Base-by-base conservation (phyloP, 208 protist genomes). In the Leptomonas pyrrhocoris region DNA sequence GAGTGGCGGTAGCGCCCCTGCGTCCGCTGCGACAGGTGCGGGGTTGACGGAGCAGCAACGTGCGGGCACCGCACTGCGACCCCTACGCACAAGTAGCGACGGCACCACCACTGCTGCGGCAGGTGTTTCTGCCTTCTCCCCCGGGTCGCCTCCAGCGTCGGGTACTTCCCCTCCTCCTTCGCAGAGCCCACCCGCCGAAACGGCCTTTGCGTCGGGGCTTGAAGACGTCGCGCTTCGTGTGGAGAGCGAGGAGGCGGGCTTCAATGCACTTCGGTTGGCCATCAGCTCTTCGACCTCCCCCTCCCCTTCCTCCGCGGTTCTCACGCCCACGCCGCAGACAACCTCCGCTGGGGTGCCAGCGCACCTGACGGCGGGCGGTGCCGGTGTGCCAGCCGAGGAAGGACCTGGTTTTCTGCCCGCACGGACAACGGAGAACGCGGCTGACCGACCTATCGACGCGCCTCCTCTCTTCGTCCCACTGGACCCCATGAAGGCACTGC, bases 401-500 rank as follows among this genome's bases (percentile, higher is more conserved):
- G 34, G 34, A 9, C 34, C 34, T 9, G 34, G 34, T 9, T 3
- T 38, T 38, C 7, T 38, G 34, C 9, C 34, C 34, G 34, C 7
- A 3, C 34, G 7, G 9, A 12, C 43, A 40, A 11, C 19, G 28
- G 31, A 43, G 27, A 5, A 27, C 36, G 27, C 62, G 36, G 50
- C 23, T 36, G 8, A n/a, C 53, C 38, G 15, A 23, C 38, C 19
- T 28, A 34, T 0, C 21, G 56, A 6, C 58, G 11, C 25, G 2
- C 43, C 58, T 2, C 58, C 59, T 4, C 45, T 77, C 40, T 77
- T 77, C 16, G 19, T 42, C 8, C 64, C 64, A 0, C 16, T 67
- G 27, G 72, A 77, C 45, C 63, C 72, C 3, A 49, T 61, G 0
- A 59, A 54, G 49, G 72, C 72, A 21, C 34, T 77, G 49, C 72